These are phyloP conservation scores for Arabidopsis hybrid DNA, from an alignment of 441 rosid species.

Conservation along the genomic window DNA sequence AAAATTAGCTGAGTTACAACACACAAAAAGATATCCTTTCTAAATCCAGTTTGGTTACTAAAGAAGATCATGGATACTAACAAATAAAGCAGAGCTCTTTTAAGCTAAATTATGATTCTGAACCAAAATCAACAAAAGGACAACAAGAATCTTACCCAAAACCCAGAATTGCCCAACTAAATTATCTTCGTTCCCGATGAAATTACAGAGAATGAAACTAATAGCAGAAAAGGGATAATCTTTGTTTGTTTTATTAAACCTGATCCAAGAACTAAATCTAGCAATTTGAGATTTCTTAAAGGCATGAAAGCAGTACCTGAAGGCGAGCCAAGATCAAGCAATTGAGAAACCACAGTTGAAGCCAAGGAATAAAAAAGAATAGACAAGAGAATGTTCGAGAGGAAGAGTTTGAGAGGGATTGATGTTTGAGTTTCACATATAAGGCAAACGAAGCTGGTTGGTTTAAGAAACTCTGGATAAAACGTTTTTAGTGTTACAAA, in stretches of 20 bases:
- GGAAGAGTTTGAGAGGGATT: constrained; percentile 41
- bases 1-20: constrained; percentile 6
- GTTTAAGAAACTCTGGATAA: constrained; percentile 25
- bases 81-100: neutral
- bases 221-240: too few species aligned
- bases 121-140: constrained; percentile 3
- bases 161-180: constrained; percentile 15
- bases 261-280: neutral
- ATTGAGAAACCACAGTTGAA: constrained; percentile 25
- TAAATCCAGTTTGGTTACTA: constrained; percentile 4
- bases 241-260: neutral
- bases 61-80: neutral
- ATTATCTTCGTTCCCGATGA: neutral
- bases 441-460: neutral
- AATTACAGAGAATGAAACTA: neutral
- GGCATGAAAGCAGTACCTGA: constrained; percentile 28
- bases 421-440: constrained; percentile 31
- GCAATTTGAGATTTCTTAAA: neutral
- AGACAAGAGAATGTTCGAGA: constrained; percentile 43
- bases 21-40: neutral
- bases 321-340: constrained; percentile 24
- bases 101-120: constrained; percentile 1
- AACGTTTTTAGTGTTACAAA: too few species aligned
- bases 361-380: constrained; percentile 29
- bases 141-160: neutral